Evolutionary conservation across 2,329 filamentous ascomycete species (phyloP).

Genomic region (Ascochyta lentis): DNA sequence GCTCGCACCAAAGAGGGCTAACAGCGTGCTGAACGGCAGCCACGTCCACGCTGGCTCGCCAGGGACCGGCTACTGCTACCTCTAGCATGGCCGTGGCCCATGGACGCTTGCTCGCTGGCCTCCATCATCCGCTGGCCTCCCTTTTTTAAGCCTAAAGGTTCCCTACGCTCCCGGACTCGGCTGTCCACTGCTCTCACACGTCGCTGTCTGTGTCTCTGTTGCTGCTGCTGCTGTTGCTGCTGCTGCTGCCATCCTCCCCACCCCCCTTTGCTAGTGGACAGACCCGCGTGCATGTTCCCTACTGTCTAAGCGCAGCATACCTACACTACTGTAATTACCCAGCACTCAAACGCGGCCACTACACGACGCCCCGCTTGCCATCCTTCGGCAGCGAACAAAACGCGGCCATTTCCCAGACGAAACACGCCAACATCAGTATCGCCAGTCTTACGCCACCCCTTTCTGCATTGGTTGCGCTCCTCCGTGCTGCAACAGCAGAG

Average conservation of each 20-base stretch:
- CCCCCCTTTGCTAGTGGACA: not conserved
- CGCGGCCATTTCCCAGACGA: conserved; percentile 28
- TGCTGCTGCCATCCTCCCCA: not conserved
- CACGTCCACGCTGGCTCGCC: conserved; percentile 3
- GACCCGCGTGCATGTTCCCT: not conserved
- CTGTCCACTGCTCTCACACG: conserved; percentile 8
- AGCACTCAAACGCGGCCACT: conserved; percentile 21
- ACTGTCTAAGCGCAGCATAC: conserved; percentile 21
- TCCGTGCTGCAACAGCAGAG: conserved; percentile 6
- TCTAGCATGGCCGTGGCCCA: conserved; percentile 12
- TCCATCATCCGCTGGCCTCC: conserved; percentile 14
- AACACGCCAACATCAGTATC: conserved; percentile 38
- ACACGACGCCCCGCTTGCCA: conserved; percentile 28
- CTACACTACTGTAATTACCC: conserved; percentile 21
- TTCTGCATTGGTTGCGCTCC: conserved; percentile 15
- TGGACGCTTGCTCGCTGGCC: conserved; percentile 8
- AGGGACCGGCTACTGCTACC: conserved; percentile 7
- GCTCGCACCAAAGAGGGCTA: not conserved
- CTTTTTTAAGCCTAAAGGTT: conserved; percentile 14
- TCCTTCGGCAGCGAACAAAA: conserved; percentile 21
- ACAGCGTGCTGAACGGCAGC: conserved; percentile 12
- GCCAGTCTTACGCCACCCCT: conserved; percentile 41
- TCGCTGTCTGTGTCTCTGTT: not conserved
- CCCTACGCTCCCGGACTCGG: conserved; percentile 5
- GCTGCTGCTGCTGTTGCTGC: too few relatives aligned